Evolutionary conservation across 306 rosid species (phyloP).

Genomic region (Oxytropis ochrocephala): DNA sequence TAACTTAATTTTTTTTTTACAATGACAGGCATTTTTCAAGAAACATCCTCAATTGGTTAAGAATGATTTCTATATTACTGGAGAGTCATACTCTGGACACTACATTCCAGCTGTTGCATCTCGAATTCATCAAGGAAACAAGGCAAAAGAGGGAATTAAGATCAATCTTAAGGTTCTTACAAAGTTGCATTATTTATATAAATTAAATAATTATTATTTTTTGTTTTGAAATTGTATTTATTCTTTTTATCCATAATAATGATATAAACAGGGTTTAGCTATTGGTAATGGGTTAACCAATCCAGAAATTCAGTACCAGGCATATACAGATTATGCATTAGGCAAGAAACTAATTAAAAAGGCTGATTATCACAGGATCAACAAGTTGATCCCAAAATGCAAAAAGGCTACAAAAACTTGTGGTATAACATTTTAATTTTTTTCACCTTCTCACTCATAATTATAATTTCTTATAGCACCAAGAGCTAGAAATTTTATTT

Average conservation of each 20-base stretch:
- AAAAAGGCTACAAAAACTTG: constrained; percentile 45
- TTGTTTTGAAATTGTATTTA: background rate
- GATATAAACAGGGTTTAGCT: constrained; percentile 82
- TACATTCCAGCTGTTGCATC: constrained; percentile 89
- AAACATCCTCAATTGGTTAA: constrained; percentile 56
- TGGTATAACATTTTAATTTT: constrained; percentile 32
- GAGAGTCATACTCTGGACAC: constrained; percentile 96
- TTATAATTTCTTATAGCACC: background rate
- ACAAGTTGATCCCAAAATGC: constrained; percentile 51
- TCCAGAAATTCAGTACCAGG: constrained; percentile 75
- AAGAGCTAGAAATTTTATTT: background rate
- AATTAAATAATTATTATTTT: too few relatives aligned
- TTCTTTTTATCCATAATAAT: background rate
- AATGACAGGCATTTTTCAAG: constrained; percentile 70
- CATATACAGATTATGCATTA: constrained; percentile 74
- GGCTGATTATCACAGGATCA: constrained; percentile 41
- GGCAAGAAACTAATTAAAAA: constrained; percentile 46
- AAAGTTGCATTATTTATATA: background rate
- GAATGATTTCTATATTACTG: constrained; percentile 84
- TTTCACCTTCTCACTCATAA: background rate
- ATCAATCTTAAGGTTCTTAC: constrained; percentile 62
- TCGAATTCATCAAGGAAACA: constrained; percentile 80
- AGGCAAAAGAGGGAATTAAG: constrained; percentile 63
- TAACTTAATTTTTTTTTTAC: too few relatives aligned
- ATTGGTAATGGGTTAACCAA: constrained; percentile 86